Evolutionary conservation across 2,329 filamentous ascomycete species (phyloP), one percentile per base, ranked within the genome.

Genomic region (Salinomyces thailandicus): DNA sequence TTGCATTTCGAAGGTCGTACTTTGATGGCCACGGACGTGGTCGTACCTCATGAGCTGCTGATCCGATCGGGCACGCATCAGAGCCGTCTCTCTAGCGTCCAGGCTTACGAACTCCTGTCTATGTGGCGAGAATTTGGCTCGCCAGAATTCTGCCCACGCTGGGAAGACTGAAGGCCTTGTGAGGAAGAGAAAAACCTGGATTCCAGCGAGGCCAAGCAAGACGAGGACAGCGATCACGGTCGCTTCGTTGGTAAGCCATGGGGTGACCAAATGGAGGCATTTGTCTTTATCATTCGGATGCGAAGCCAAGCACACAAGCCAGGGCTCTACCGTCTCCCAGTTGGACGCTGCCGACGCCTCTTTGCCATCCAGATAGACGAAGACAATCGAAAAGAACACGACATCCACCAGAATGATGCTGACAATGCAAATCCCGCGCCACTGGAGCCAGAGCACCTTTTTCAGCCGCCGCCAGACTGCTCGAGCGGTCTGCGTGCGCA

Each of bases 351-450:
- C 71, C 35, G 63, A 50, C 6, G 74, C 63, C 9, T 83, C 72
- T 15, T 81, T 73, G 49, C 80, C 80, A 60, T 93, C 83, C 54
- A 94, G 74, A 56, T 85, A 84, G 33, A 96, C 80, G 56, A 96
- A 96, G 37, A 94, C 73, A 31, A 94, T 69, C 2, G 87, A 80
- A 62, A 96, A 95, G 69, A 94, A 94, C 52, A 95, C 78, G 44
- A 96, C 85, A 57, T 96, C 87, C 41, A 77, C 74, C 39, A 95
- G 74, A 49, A 96, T 93, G 56, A 95, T 81, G 35, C 93, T 68
- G 11, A 95, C 86, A 42, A 96, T 84, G 29, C 78, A 75, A 42
- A 95, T 89, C 30, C 87, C 89, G 49, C 89, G 76, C 91, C 91
- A 98, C 61, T 98, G 91, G 3, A 96, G 74, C 56, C 83, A 77